phyloP scores from a whole-genome alignment of 345 rosid genomes.

The Syzygium aromaticum region DNA sequence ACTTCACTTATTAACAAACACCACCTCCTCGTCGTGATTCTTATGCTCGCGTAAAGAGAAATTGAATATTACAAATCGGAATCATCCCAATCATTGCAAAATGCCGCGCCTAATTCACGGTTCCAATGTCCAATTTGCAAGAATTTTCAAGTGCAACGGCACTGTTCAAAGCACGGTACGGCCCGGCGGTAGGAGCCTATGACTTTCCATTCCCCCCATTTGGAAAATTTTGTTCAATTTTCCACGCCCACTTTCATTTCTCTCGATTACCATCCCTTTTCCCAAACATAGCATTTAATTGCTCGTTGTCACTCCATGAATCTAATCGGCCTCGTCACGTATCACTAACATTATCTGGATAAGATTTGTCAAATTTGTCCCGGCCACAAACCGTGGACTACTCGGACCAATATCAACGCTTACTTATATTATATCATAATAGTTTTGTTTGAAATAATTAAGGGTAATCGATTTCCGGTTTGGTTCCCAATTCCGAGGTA shows the following conservation, averaged over 20 bases:
- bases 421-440: no score
- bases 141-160: background rate
- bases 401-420: no score
- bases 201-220: background rate
- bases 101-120: background rate
- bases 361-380: no score
- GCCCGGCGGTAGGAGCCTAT: background rate
- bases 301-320: background rate
- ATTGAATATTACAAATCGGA: background rate
- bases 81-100: background rate
- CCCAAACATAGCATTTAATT: background rate
- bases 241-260: background rate
- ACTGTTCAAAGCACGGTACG: background rate
- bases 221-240: background rate
- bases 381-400: no score
- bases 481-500: no score
- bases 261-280: background rate
- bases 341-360: no score
- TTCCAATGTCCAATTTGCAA: background rate
- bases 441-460: no score
- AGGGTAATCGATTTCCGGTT: no score
- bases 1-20: background rate
- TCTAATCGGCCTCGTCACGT: no score
- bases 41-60: background rate
- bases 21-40: background rate